Evolutionary conservation across 495 filamentous ascomycete genomes (phyloP).

Genomic region (Penicillium coprophilum): DNA sequence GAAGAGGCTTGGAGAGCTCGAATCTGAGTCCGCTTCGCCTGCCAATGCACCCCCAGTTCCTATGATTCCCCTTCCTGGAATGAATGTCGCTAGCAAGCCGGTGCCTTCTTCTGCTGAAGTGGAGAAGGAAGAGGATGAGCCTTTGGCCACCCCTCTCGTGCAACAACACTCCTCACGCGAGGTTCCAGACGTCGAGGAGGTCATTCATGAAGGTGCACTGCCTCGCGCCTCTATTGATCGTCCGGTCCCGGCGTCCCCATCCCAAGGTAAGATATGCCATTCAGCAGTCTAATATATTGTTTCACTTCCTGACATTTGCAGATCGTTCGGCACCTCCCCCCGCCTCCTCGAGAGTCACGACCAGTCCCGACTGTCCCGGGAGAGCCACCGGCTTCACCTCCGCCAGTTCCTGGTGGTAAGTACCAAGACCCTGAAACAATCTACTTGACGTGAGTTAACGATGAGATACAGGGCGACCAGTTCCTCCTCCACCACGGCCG

Average conservation of each 20-base stretch:
- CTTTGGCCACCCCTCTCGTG: constrained; percentile 34
- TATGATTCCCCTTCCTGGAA: constrained; percentile 73
- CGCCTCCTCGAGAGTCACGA: constrained; percentile 33
- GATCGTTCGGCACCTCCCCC: constrained; percentile 34
- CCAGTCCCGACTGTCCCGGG: constrained; percentile 56
- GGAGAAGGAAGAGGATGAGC: constrained; percentile 46
- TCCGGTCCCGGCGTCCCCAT: constrained; percentile 43
- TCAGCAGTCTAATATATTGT: background rate
- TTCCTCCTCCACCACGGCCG: constrained; percentile 49
- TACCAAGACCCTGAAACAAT: constrained; percentile 12
- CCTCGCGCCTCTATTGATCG: constrained; percentile 47
- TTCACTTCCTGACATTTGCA: constrained; percentile 16
- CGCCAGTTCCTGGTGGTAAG: constrained; percentile 68
- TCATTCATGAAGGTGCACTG: constrained; percentile 43
- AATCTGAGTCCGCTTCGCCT: constrained; percentile 52
- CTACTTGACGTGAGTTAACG: constrained; percentile 21
- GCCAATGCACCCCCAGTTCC: constrained; percentile 67
- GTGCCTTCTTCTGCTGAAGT: constrained; percentile 36
- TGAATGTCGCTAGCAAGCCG: constrained; percentile 51
- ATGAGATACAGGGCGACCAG: constrained; percentile 53
- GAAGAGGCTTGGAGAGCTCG: constrained; percentile 57
- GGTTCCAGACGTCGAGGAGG: constrained; percentile 63
- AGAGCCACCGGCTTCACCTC: constrained; percentile 66
- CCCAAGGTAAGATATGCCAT: constrained; percentile 53
- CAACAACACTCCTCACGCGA: constrained; percentile 51